Base-by-base conservation (phyloP, 805 yeast species). In the Starmera quercuum region DNA sequence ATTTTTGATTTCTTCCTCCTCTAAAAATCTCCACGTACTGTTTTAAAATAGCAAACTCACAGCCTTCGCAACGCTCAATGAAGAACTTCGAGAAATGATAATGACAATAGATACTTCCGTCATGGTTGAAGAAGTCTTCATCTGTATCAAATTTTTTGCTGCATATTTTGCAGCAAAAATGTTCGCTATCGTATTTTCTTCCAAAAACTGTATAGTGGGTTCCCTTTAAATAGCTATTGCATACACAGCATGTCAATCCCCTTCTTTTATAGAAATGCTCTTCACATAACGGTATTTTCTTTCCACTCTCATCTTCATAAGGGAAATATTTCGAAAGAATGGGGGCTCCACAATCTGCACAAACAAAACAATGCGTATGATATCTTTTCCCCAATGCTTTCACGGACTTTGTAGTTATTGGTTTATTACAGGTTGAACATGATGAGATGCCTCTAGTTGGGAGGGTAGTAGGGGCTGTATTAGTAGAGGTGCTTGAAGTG, bases 201-300 rank as follows among this genome's bases (percentile, higher is more conserved):
- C 95, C 95, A 48, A 88, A 72, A 0, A 97, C 97, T 2, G 95
- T 88, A 38, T 88, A 87, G 59, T 90, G 90, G 2, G 95, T 83
- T 0, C 97, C 97, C 46, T 96, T 63, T 32, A 94, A 66, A 4
- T 95, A 95, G 18, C 71, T 73, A 42, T 84, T 75, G 61, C 99
- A 92, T 13, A 77, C 83, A 50, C 70, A 73, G 53, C 99, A 92
- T n/a, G 92, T 73, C 33, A 92, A 68, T 37, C 84, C 83, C 36
- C 87, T 71, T 45, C 95, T 73, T 52, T 74, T 78, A 64, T 92
- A 92, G 56, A 87, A 92, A 59, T 92, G 95, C 45, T 76, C 83
- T 59, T 92, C 98, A 59, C 99, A 92, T 19, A 92, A 66, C 0
- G 85, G 75, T 5, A 78, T 72, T 29, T 63, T 61, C n/a, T 57